These are phyloP conservation scores for Hemerocallis citrina DNA, from an alignment of 106 monocot species.

Conservation along the genomic window DNA sequence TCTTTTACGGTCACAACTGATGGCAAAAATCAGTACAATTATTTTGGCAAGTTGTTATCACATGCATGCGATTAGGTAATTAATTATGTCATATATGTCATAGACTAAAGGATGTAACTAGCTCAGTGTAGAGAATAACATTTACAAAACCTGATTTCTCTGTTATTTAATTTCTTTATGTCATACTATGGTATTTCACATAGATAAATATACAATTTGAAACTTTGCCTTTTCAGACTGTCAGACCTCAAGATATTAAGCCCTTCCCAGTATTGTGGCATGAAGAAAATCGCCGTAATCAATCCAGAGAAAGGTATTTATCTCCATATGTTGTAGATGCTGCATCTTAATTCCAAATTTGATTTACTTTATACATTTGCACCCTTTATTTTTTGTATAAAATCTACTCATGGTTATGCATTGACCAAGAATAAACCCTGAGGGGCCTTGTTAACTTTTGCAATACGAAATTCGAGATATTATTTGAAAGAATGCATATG, in stretches of 20 bases:
- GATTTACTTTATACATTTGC: not conserved
- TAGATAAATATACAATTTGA: not conserved
- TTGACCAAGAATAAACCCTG: not conserved
- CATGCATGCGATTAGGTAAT: not conserved
- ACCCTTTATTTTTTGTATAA: not conserved
- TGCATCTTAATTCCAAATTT: not conserved
- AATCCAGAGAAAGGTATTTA: constrained; percentile 76
- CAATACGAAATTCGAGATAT: not conserved
- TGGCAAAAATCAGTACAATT: not conserved
- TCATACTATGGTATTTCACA: not conserved
- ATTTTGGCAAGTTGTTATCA: not conserved
- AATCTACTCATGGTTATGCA: not conserved
- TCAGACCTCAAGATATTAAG: constrained; percentile 73
- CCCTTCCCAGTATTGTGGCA: constrained; percentile 92
- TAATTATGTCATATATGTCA: not conserved
- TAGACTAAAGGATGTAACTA: not conserved
- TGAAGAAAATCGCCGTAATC: constrained; percentile 63
- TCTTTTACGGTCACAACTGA: not conserved
- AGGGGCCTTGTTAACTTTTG: not conserved
- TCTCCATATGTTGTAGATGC: too few species aligned
- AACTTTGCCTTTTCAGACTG: constrained; percentile 27
- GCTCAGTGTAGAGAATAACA: not conserved
- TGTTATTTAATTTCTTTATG: not conserved
- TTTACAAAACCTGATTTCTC: not conserved
- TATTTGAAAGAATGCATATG: not conserved